Percentiles rank a stretch among this genome's conserved stretches.
phyloP scores from a whole-genome alignment of 2,329 filamentous ascomycete species.

The Botrytis sinoallii region DNA sequence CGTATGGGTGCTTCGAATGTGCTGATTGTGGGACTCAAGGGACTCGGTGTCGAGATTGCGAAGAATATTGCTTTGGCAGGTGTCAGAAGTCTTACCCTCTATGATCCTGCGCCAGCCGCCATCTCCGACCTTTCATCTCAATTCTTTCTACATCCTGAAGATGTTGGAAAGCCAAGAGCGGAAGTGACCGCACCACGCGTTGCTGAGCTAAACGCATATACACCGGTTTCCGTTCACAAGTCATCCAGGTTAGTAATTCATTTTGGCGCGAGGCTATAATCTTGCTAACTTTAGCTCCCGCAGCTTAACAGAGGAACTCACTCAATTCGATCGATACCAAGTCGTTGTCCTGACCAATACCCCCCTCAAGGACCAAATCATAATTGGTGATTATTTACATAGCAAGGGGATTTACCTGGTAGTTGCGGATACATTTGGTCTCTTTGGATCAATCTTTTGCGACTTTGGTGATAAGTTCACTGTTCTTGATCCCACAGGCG shows the following conservation, averaged over 20 bases:
- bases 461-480: slow-evolving; percentile 96
- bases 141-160: slow-evolving; percentile 87
- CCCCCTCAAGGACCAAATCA: slow-evolving; percentile 73
- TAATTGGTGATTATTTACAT: slow-evolving; percentile 90
- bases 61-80: slow-evolving; percentile 98
- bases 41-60: slow-evolving; percentile 94
- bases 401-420: slow-evolving; percentile 89
- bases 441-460: slow-evolving; percentile 95
- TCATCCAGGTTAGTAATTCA: slow-evolving; percentile 47
- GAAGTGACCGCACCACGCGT: slow-evolving; percentile 83
- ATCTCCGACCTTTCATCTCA: slow-evolving; percentile 92
- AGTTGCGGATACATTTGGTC: slow-evolving; percentile 82
- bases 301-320: slow-evolving; percentile 72
- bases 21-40: slow-evolving; percentile 86
- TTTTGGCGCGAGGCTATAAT: neutral
- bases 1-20: slow-evolving; percentile 97
- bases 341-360: slow-evolving; percentile 87
- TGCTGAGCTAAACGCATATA: slow-evolving; percentile 94
- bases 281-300: slow-evolving; percentile 29
- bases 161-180: slow-evolving; percentile 90
- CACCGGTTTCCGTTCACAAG: slow-evolving; percentile 77
- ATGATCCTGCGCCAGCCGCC: slow-evolving; percentile 80
- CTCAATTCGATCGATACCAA: slow-evolving; percentile 85
- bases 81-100: slow-evolving; percentile 93
- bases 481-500: slow-evolving; percentile 83